Evolutionary conservation across 1,284 basidiomycete genomes (phyloP).

Genomic region (Cryptococcus floricola): DNA sequence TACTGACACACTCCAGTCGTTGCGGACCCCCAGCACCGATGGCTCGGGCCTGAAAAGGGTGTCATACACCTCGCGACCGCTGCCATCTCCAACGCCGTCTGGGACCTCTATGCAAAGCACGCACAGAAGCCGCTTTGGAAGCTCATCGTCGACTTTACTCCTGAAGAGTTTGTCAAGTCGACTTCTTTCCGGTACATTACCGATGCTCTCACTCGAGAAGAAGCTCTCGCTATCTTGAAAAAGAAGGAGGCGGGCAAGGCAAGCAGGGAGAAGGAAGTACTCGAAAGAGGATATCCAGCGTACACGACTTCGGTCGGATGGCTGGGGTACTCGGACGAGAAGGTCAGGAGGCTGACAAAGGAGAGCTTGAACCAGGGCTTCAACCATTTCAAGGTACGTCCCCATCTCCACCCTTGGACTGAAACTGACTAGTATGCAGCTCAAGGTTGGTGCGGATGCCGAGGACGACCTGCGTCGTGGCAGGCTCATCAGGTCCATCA

Average conservation of each 20-base stretch:
- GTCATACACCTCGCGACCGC: conserved; percentile 56
- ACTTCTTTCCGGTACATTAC: conserved; percentile 89
- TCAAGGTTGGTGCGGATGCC: conserved; percentile 86
- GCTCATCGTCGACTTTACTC: conserved; percentile 56
- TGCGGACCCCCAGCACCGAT: conserved; percentile 81
- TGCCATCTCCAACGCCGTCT: conserved; percentile 54
- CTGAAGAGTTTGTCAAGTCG: conserved; percentile 77
- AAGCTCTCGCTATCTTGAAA: conserved; percentile 79
- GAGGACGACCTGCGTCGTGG: conserved; percentile 82
- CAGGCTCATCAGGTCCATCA: conserved; percentile 82
- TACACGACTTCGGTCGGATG: conserved; percentile 94
- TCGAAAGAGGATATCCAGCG: conserved; percentile 71
- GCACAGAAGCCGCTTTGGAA: conserved; percentile 57
- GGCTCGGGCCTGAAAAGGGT: conserved; percentile 59
- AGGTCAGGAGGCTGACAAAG: conserved; percentile 77
- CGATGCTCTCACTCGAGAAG: conserved; percentile 84
- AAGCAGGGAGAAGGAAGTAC: conserved; percentile 69
- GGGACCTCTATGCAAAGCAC: conserved; percentile 54
- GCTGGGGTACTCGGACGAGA: conserved; percentile 89
- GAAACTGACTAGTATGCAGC: conserved; percentile 43
- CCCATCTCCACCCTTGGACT: not conserved
- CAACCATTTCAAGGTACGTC: conserved; percentile 76
- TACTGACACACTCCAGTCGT: conserved; percentile 53
- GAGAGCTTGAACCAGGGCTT: conserved; percentile 81
- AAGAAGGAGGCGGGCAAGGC: conserved; percentile 70